Evolutionary conservation across 306 rosid genomes (phyloP), one percentile per base, ranked within the genome.

Genomic region (Dalbergia cochinchinensis): DNA sequence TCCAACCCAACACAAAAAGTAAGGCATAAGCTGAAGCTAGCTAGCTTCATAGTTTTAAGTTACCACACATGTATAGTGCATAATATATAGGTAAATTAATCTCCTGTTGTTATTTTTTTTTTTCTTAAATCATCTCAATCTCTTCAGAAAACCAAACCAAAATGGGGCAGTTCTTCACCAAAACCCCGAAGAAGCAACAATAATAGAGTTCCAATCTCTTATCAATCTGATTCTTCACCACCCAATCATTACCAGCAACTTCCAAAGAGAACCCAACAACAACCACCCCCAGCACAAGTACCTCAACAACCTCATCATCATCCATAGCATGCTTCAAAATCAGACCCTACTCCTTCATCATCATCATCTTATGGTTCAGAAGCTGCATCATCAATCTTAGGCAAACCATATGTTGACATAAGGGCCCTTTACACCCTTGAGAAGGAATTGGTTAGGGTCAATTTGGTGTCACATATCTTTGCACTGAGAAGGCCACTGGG

Each of bases 131-230:
- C 1, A 44, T 44, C 50, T 44, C 50, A 42, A 41, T 13, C 55
- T 41, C 18, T 6, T 8, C 33, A 14, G 44, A 59, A 69, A 67
- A 9, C 5, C 15, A 41, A 5, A 19, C 34, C 33, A 59, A 7
- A 91, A 91, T 93, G 97, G 99, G 98, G 7, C 73, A n/a, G n/a
- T 93, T 96, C 84, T 89, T 89, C 84, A 69, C 82, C 82, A 92
- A 63, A 87, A 41, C 0, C 83, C 26, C 88, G 59, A 7, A 50
- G 9, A 7, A 31, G 44, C 16, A 11, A 8, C 77, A 7, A 57
- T 59, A 73, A 81, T 68, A 85, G 88, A 63, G 74, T 90, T 55
- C 86, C 92, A 42, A 86, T 87, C 85, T 44, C 87, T 0, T 82
- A 90, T 34, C 78, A 81, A 57, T 74, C 90, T 2, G 86, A 76